Conservation (phyloP, 1,139 yeast species). For the Kurtzmaniella quercitrusa region DNA sequence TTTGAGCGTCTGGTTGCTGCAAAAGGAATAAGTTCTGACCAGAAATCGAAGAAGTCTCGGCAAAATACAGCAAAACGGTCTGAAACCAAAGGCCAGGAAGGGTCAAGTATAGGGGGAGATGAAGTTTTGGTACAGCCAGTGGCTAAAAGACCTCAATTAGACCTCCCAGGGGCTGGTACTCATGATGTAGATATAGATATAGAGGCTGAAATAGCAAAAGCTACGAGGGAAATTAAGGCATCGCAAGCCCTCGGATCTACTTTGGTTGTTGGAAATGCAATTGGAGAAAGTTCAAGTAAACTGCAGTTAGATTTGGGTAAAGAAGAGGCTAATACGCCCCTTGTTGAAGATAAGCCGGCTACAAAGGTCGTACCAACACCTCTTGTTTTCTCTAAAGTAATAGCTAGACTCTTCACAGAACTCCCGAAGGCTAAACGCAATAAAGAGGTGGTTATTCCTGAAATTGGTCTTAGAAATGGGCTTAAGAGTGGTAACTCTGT, state of each 20-base stretch:
- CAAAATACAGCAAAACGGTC: constrained; percentile 21
- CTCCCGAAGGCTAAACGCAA: constrained; percentile 29
- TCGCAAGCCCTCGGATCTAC: constrained; percentile 15
- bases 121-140: constrained; percentile 31
- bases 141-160: constrained; percentile 50
- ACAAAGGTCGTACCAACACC: constrained; percentile 3
- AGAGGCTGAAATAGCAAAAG: constrained; percentile 26
- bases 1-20: constrained; percentile 46
- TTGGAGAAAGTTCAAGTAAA: too few species aligned
- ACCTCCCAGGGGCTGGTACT: constrained; percentile 35
- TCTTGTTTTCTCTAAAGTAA: constrained; percentile 12
- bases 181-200: constrained; percentile 15
- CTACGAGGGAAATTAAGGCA: constrained; percentile 20
- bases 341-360: constrained; percentile 24
- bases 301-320: too few species aligned
- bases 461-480: neutral
- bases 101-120: constrained; percentile 27
- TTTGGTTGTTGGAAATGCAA: constrained; percentile 9
- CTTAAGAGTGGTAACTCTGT: too few species aligned
- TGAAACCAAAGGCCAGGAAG: constrained; percentile 14
- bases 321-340: too few species aligned
- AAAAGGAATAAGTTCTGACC: constrained; percentile 42
- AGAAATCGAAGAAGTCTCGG: constrained; percentile 28
- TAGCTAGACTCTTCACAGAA: constrained; percentile 14
- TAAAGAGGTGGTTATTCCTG: constrained; percentile 22